Percentiles rank a stretch among this genome's conserved stretches.
phyloP scores from a whole-genome alignment of 2,329 filamentous ascomycete genomes.

The Colletotrichum sp. region DNA sequence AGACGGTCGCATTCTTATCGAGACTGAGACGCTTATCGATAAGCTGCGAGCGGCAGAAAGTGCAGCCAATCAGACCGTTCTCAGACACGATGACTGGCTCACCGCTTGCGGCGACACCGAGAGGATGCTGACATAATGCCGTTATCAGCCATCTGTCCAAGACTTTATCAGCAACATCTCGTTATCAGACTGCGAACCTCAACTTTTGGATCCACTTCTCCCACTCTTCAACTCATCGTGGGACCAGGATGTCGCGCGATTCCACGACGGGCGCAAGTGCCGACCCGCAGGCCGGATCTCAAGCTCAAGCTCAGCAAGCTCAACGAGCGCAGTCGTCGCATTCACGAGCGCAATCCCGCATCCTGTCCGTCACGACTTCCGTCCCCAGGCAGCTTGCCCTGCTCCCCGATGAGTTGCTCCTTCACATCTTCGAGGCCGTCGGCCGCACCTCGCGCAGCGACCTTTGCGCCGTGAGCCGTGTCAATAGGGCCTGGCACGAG shows the following conservation, averaged over 20 bases:
- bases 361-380: background rate
- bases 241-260: conserved; percentile 6
- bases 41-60: background rate
- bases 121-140: background rate
- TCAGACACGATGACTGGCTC: background rate
- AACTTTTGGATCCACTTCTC: background rate
- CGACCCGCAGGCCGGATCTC: background rate
- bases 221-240: background rate
- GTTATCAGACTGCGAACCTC: background rate
- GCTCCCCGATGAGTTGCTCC: conserved; percentile 44
- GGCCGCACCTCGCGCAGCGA: conserved; percentile 37
- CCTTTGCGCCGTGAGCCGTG: conserved; percentile 46
- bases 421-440: conserved; percentile 42
- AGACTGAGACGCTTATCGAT: background rate
- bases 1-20: background rate
- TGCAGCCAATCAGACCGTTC: background rate
- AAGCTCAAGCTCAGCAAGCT: background rate
- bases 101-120: background rate
- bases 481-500: conserved; percentile 46
- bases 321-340: background rate
- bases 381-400: conserved; percentile 24
- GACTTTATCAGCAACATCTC: background rate
- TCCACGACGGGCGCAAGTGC: background rate
- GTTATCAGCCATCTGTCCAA: background rate
- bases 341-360: background rate